Base-by-base conservation (phyloP, 495 filamentous ascomycete species). In the Antarctomyces pellizariae region DNA sequence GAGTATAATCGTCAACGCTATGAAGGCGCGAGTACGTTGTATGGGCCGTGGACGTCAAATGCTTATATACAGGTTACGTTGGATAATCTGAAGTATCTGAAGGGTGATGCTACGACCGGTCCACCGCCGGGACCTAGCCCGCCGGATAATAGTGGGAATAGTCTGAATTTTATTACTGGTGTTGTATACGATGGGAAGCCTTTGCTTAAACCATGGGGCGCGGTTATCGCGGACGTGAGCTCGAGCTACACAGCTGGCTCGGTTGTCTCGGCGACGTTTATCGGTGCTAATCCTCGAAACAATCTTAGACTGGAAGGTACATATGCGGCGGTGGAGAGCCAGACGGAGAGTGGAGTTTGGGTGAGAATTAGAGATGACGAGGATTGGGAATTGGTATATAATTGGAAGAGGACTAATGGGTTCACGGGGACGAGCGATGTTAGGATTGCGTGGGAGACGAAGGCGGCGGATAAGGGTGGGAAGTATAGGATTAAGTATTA, bases 11-110 rank as follows among this genome's bases (percentile, higher is more conserved):
- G 83, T 29, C 86, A 97, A 48, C 69, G 86, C 25, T 93, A 93
- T 49, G 86, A 97, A 52, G 86, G 86, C 26, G 86, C 80, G 9
- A 89, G 77, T 14, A 97, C 86, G 3, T 65, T 93, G 15, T 92
- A 90, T 49, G 86, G 86, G 0, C 78, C 77, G n/a, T 70, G 83
- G 41, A 90, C 79, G 11, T 59, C 93, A 3, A 71, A 79, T 19
- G 84, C 80, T 1, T 84, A 92, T 49, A 73, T 97, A 48, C 79
- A 89, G 44, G 49, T 83, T 18, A 86, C 77, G 3, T 56, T 74
- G 18, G 62, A 62, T 5, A 67, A 70, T 36, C 55, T 91, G 3
- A 67, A 66, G 2, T 76, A 75, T 39, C 62, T 97, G 4, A 38
- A 53, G 23, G 41, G 57, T 21, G 46, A 55, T 16, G 44, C 50